Percentiles rank a stretch among this genome's conserved stretches.
phyloP scores from a whole-genome alignment of 2,329 filamentous ascomycete species.

The Dactylonectria estremocensis region DNA sequence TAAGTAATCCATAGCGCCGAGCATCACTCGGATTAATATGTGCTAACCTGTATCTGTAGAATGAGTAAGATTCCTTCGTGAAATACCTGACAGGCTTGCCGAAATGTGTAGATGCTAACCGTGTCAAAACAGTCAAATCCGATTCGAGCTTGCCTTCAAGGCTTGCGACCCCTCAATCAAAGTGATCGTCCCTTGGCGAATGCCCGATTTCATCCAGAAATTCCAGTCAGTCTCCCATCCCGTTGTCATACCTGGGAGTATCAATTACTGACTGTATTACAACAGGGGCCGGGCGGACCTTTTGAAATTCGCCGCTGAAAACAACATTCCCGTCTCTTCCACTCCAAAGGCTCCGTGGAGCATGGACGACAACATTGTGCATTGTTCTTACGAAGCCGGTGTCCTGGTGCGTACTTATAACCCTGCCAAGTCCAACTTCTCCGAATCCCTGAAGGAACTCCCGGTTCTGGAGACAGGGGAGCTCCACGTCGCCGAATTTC shows the following conservation, averaged over 20 bases:
- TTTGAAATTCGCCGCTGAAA: constrained; percentile 77
- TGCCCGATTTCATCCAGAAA: constrained; percentile 78
- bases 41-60: constrained; percentile 9
- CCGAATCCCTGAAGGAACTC: too few relatives aligned
- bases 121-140: not conserved
- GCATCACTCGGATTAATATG: not conserved
- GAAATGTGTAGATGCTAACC: not conserved
- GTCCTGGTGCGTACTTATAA: constrained; percentile 59
- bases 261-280: not conserved
- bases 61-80: not conserved
- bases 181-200: constrained; percentile 82
- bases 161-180: constrained; percentile 73
- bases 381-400: constrained; percentile 85
- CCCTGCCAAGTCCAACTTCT: too few relatives aligned
- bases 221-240: constrained; percentile 64
- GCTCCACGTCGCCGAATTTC: too few relatives aligned
- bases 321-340: constrained; percentile 79
- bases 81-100: too few relatives aligned
- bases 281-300: constrained; percentile 76
- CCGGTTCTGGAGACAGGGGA: too few relatives aligned
- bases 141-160: constrained; percentile 17
- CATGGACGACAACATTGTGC: constrained; percentile 77
- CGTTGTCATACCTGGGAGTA: not conserved
- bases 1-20: constrained; percentile 52
- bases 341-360: constrained; percentile 81